Evolutionary conservation across 2,329 filamentous ascomycete genomes (phyloP), one percentile per base, ranked within the genome.

Genomic region (Torrubiellomyces zombiae): DNA sequence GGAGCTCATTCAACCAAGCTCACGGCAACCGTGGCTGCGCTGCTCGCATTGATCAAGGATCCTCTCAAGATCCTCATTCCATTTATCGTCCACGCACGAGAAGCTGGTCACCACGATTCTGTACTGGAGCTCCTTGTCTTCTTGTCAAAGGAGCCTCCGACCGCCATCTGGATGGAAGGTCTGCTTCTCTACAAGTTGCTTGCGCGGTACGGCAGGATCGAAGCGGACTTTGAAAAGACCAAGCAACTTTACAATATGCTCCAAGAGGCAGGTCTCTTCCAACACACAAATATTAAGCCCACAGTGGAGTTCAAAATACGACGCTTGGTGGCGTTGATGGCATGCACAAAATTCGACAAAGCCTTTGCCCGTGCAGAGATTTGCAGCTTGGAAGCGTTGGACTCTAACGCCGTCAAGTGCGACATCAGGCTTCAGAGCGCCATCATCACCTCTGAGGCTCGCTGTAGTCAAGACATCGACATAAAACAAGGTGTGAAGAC

Each of bases 191-290:
- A 27, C 18, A 24, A 28, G 14, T 19, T 38, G 4, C 31, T 41
- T 14, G 16, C 13, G 12, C 24, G 28, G 11, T 24, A 32, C 9
- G 23, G 19, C 3, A 27, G 22, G 14, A 8, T 12, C 7, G 18
- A 27, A 12, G 21, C 17, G 6, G 19, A 11, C 11, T 39, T 36
- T 12, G 16, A 23, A 2, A 16, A 31, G 14, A 37, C 38, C 19
- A 45, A 40, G 21, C 27, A 35, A 6, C 32, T 48, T 12, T 47
- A 50, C 20, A 17, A 17, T 2, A 23, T 43, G 8, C 28, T 48
- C n/a, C 40, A 41, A 22, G 34, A 38, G 26, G 37, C 38, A 7
- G 45, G 45, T 1, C 23, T 51, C 6, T 48, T 44, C 20, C 21
- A 29, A 3, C 15, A 30, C 3, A 28, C 28, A 9, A n/a, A 29